Conservation (phyloP, 1,284 basidiomycete genomes). For the Leccinum insolens region DNA sequence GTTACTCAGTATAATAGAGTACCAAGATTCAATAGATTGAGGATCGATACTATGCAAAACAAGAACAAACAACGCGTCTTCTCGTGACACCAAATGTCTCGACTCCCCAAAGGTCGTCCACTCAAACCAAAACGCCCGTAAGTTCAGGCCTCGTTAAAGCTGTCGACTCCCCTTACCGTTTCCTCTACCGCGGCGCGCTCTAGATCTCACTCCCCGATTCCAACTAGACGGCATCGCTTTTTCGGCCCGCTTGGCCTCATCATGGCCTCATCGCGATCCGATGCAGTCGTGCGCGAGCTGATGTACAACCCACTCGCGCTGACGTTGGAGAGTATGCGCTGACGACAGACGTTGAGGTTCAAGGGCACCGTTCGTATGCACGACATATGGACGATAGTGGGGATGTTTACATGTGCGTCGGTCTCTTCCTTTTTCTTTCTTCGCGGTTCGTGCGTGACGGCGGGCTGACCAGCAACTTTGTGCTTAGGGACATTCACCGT, state of each 20-base stretch:
- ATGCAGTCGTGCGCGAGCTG: constrained; percentile 40
- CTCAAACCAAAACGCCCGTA: constrained; percentile 1
- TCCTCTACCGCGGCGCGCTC: constrained; percentile 77
- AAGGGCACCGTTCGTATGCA: constrained; percentile 54
- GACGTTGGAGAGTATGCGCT: constrained; percentile 69
- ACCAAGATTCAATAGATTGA: no score
- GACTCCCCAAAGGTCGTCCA: no score
- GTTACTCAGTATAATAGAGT: no score
- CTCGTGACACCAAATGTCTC: no score
- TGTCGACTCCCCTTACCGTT: constrained; percentile 48
- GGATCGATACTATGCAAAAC: not conserved
- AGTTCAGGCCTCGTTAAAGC: constrained; percentile 7
- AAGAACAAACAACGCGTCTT: not conserved
- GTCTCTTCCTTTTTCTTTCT: no score
- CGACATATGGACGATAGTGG: constrained; percentile 57
- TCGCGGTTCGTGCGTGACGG: not conserved
- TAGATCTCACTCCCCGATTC: constrained; percentile 77
- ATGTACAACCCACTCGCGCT: constrained; percentile 71
- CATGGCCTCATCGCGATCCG: constrained; percentile 23
- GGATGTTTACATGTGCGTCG: constrained; percentile 41
- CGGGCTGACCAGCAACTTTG: not conserved
- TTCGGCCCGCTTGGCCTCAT: constrained; percentile 39
- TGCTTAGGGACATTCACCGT: constrained; percentile 67
- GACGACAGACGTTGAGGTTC: constrained; percentile 42
- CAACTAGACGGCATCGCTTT: constrained; percentile 75